phyloP scores from a whole-genome alignment of 495 filamentous ascomycete genomes.

The Poronia punctata region DNA sequence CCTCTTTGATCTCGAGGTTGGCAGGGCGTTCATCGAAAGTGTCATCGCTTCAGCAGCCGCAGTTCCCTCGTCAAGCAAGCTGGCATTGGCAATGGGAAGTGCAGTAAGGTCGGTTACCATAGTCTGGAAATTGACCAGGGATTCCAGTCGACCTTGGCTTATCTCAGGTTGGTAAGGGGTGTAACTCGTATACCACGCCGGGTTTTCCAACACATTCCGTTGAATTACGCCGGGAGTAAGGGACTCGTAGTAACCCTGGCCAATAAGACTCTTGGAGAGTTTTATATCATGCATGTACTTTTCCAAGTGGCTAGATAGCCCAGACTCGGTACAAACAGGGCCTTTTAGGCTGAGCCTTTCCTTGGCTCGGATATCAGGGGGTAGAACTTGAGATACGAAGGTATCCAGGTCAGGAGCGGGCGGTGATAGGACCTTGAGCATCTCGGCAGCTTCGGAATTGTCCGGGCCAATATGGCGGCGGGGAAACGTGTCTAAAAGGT shows the following conservation, averaged over 20 bases:
- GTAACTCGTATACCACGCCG: conserved; percentile 98
- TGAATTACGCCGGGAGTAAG: conserved; percentile 87
- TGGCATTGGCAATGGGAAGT: conserved; percentile 88
- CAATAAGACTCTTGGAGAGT: conserved; percentile 64
- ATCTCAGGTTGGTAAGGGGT: conserved; percentile 98
- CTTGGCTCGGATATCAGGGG: conserved; percentile 70
- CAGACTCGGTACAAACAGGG: conserved; percentile 50
- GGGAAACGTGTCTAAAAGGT: conserved; percentile 48
- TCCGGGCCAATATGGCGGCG: conserved; percentile 93
- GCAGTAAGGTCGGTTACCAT: conserved; percentile 85
- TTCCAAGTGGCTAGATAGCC: conserved; percentile 56
- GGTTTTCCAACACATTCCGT: conserved; percentile 87
- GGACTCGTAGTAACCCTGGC: conserved; percentile 82
- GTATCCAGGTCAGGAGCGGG: conserved; percentile 67
- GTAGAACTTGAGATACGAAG: conserved; percentile 86
- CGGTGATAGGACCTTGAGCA: conserved; percentile 77
- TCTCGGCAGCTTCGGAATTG: conserved; percentile 58
- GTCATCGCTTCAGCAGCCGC: conserved; percentile 98
- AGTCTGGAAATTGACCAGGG: conserved; percentile 94
- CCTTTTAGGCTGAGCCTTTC: conserved; percentile 48
- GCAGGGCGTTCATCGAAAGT: conserved; percentile 73
- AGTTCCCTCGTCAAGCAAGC: conserved; percentile 86
- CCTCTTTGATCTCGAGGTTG: conserved; percentile 64
- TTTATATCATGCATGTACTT: conserved; percentile 61
- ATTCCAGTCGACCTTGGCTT: conserved; percentile 89